Evolutionary conservation across 768 basidiomycete species (phyloP).

Genomic region (Rhodotorula paludigena): DNA sequence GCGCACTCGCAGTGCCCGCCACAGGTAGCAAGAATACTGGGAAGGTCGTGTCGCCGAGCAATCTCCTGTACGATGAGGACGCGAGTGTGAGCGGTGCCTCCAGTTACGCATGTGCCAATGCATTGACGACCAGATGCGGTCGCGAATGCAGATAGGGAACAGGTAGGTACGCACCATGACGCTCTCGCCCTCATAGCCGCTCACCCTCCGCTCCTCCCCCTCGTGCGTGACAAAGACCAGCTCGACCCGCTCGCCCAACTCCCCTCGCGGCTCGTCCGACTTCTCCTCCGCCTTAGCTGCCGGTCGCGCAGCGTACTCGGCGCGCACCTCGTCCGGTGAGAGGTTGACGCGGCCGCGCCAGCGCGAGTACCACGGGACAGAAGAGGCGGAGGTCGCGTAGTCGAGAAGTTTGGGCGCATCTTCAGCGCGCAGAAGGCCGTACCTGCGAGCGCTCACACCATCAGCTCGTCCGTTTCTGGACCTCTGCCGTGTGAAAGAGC

Average conservation of each 20-base stretch:
- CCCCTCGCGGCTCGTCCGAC: constrained; percentile 8
- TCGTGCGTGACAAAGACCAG: constrained; percentile 32
- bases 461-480: too few species aligned
- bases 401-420: constrained; percentile 35
- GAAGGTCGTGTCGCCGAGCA: constrained; percentile 17
- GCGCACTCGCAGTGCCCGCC: constrained; percentile 42
- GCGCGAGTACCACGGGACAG: constrained; percentile 14
- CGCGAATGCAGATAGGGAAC: background rate
- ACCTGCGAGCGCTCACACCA: constrained; percentile 28
- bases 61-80: constrained; percentile 6
- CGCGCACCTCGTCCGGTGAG: background rate
- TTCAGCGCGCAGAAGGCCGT: constrained; percentile 35
- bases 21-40: constrained; percentile 39
- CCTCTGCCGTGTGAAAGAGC: too few species aligned
- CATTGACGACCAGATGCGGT: too few species aligned
- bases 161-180: constrained; percentile 32
- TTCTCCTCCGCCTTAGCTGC: background rate
- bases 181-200: constrained; percentile 38
- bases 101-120: too few species aligned
- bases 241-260: constrained; percentile 34
- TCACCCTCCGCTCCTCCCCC: constrained; percentile 13
- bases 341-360: constrained; percentile 39
- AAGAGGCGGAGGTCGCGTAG: background rate
- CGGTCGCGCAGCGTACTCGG: background rate
- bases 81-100: too few species aligned